These are phyloP conservation scores for Hypomyces rosellus DNA, from an alignment of 2,329 filamentous ascomycete genomes.

Conservation along the genomic window DNA sequence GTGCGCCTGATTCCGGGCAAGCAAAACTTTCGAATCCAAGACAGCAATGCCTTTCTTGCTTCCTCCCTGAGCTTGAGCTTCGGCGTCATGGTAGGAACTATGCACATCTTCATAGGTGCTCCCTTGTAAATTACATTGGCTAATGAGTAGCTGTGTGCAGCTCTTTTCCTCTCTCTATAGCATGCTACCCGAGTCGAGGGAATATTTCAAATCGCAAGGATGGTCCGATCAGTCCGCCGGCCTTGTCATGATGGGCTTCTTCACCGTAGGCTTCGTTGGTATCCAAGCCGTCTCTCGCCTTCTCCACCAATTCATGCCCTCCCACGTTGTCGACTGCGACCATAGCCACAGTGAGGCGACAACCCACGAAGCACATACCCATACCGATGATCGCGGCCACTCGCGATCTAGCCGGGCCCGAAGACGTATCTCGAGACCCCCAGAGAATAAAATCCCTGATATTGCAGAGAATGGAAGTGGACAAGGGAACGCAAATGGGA, in stretches of 20 bases:
- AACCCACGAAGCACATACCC: constrained; percentile 20
- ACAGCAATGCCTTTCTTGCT: constrained; percentile 83
- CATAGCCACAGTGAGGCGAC: constrained; percentile 59
- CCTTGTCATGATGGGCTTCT: constrained; percentile 62
- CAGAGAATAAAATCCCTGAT: constrained; percentile 14
- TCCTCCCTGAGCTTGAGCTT: constrained; percentile 88
- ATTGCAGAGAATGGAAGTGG: constrained; percentile 10
- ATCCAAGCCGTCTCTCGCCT: constrained; percentile 69
- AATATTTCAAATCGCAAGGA: constrained; percentile 65
- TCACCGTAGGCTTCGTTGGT: constrained; percentile 65
- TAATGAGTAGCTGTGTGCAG: constrained; percentile 36
- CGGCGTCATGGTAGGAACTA: constrained; percentile 75
- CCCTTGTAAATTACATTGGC: too few species aligned
- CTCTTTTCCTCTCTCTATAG: constrained; percentile 87
- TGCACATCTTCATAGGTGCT: not conserved
- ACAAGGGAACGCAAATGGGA: not conserved
- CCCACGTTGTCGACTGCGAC: constrained; percentile 75
- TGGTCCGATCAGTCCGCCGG: constrained; percentile 62
- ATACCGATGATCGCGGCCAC: constrained; percentile 19
- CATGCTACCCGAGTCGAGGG: constrained; percentile 83
- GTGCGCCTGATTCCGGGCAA: constrained; percentile 67
- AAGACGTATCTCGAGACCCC: constrained; percentile 22
- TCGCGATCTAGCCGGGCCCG: constrained; percentile 28
- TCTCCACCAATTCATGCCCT: constrained; percentile 67
- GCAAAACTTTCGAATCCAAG: constrained; percentile 76